phyloP scores from a whole-genome alignment of 2,329 filamentous ascomycete genomes.

The Colletotrichum limetticola region DNA sequence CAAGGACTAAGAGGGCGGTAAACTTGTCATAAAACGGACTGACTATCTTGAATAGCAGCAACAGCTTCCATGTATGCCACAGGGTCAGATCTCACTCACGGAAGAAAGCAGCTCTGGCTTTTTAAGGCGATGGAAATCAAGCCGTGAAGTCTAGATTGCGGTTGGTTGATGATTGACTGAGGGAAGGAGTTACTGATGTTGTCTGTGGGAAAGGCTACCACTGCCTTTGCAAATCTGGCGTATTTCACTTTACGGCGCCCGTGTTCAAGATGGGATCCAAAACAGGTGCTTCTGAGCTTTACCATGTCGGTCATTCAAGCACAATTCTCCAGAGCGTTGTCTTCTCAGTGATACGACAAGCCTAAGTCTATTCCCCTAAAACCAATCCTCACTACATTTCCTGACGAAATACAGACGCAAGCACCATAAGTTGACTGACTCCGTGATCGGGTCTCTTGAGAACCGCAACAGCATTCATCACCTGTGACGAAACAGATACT shows the following conservation, averaged over 20 bases:
- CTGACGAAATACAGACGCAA: background rate
- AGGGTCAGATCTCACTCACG: background rate
- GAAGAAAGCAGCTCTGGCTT: background rate
- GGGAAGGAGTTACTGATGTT: background rate
- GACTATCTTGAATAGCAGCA: background rate
- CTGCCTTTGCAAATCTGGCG: background rate
- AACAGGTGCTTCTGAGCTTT: background rate
- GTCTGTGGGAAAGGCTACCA: background rate
- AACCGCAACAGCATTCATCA: background rate
- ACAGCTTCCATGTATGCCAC: background rate
- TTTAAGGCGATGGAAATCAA: background rate
- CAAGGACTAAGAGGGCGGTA: background rate
- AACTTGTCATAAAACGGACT: background rate
- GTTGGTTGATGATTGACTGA: background rate
- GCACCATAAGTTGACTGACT: background rate
- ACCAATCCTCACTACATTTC: background rate
- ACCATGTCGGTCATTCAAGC: fast-evolving
- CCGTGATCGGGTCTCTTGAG: background rate
- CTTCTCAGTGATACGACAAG: background rate
- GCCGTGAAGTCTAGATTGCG: background rate
- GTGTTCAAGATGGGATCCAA: too few species aligned
- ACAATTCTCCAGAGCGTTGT: background rate
- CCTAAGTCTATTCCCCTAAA: background rate
- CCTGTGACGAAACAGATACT: background rate
- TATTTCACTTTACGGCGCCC: background rate